Percentiles rank a stretch among this genome's conserved stretches.
phyloP scores from a whole-genome alignment of 177 flowering plant species.

The Vitis hybrid region DNA sequence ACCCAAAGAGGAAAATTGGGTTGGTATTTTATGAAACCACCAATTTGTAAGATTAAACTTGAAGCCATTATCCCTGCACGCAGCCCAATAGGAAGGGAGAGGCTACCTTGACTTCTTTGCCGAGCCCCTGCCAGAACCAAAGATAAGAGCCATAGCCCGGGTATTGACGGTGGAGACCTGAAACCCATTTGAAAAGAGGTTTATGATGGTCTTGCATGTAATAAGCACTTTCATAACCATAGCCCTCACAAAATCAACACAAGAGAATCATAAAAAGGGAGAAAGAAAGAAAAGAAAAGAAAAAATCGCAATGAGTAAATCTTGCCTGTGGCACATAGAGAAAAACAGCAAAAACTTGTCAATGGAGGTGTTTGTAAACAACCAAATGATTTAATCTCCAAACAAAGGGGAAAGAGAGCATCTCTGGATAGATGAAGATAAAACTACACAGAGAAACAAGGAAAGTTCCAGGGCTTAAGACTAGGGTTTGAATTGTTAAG shows the following conservation, averaged over 20 bases:
- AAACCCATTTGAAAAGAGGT: constrained; percentile 10
- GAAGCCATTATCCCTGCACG: constrained; percentile 75
- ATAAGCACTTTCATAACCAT: too few species aligned
- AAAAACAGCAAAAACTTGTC: too few species aligned
- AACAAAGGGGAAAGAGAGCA: not conserved
- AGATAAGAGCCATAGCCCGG: constrained; percentile 84
- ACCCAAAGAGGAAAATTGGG: constrained; percentile 56
- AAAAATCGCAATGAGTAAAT: too few species aligned
- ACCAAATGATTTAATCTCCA: not conserved
- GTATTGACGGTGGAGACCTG: constrained; percentile 71
- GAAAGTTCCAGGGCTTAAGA: too few species aligned
- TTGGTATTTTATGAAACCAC: constrained; percentile 57
- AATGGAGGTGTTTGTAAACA: too few species aligned
- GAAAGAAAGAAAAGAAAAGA: too few species aligned
- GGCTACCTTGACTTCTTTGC: constrained; percentile 66
- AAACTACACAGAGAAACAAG: not conserved
- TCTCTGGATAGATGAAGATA: not conserved
- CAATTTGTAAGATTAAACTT: constrained; percentile 50
- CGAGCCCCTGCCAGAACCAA: constrained; percentile 67
- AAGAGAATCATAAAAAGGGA: not conserved
- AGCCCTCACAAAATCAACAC: not conserved
- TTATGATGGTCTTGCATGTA: too few species aligned
- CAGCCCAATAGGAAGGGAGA: constrained; percentile 72
- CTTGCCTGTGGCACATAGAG: too few species aligned
- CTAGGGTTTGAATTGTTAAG: too few species aligned